Evolutionary conservation across 2,329 filamentous ascomycete genomes (phyloP).

Genomic region (Coniochaeta prunicola): DNA sequence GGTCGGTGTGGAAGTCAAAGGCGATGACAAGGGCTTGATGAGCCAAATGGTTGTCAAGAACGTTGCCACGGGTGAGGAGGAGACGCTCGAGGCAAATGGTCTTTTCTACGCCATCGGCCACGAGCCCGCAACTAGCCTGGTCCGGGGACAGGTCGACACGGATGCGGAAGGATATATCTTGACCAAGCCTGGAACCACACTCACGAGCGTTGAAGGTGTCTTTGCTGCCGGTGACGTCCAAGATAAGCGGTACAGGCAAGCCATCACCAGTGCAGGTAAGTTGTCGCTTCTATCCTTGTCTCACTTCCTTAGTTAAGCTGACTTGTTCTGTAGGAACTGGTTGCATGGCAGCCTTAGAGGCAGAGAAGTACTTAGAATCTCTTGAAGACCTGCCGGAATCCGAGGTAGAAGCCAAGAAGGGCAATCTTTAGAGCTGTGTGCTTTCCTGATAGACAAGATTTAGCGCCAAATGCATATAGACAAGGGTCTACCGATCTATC

Average conservation of each 20-base stretch:
- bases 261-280: slow-evolving; percentile 92
- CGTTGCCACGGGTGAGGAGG: slow-evolving; percentile 64
- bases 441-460: neutral
- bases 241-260: slow-evolving; percentile 96
- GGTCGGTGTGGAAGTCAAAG: slow-evolving; percentile 74
- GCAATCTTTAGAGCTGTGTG: slow-evolving; percentile 12
- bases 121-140: slow-evolving; percentile 82
- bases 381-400: slow-evolving; percentile 45
- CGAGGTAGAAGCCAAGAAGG: slow-evolving; percentile 19
- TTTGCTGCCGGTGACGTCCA: slow-evolving; percentile 97
- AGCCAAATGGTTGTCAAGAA: slow-evolving; percentile 79
- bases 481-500: neutral
- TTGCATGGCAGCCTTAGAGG: slow-evolving; percentile 91
- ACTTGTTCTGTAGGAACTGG: slow-evolving; percentile 61
- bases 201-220: slow-evolving; percentile 83
- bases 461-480: neutral
- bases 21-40: slow-evolving; percentile 82
- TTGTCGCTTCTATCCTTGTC: too few relatives aligned
- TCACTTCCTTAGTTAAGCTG: neutral
- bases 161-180: slow-evolving; percentile 88
- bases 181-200: slow-evolving; percentile 80
- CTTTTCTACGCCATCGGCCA: slow-evolving; percentile 97
- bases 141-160: slow-evolving; percentile 84
- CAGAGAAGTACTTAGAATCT: slow-evolving; percentile 87
- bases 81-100: slow-evolving; percentile 83